Base-by-base conservation (phyloP, 1,284 basidiomycete species). In the Laetiporus sulphureus region DNA sequence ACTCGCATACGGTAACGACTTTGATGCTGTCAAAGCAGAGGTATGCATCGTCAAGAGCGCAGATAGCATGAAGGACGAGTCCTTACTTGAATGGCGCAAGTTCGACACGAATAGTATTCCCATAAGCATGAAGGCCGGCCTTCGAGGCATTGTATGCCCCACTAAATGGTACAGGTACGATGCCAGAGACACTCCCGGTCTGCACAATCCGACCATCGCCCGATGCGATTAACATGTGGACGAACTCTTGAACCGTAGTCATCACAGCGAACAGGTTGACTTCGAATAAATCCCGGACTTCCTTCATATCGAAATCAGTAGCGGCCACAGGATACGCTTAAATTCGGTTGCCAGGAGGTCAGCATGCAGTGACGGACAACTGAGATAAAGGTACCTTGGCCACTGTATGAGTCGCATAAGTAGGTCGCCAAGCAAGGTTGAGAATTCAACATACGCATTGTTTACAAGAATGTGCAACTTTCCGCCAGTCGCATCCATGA, bases 401-500 rank as follows among this genome's bases (percentile, higher is more conserved):
- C 36, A 12, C 36, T 39, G 15, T 10, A 37, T n/a, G n/a, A 13
- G 5, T 24, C 4, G 10, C 21, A 2, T 15, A n/a, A 25, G 6
- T 24, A 12, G 4, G 11, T 5, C 5, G 4, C 21, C 13, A 6
- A 18, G 20, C 5, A 31, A 11, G 37, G 12, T 11, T 27, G 25
- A n/a, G n/a, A 13, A 27, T 27, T 27, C 8, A 8, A 39, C 25
- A 8, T 20, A 39, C 25, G 37, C 29, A 18, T 39, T 39, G n/a
- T 31, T 39, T 5, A 30, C 37, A 5, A 39, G 25, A 3, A 39
- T 21, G 15, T 65, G 54, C 7, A 65, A 50, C 19, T 42, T 55
- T 6, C 61, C 61, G 6, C 54, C 53, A 1, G 55, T 62, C 13
- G 53, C n/a, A 8, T 39, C 35, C 1, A 41, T 37, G n/a, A 64